Evolutionary conservation across 805 yeast species (phyloP), one percentile per base, ranked within the genome.

Genomic region (Pichia nakasei): DNA sequence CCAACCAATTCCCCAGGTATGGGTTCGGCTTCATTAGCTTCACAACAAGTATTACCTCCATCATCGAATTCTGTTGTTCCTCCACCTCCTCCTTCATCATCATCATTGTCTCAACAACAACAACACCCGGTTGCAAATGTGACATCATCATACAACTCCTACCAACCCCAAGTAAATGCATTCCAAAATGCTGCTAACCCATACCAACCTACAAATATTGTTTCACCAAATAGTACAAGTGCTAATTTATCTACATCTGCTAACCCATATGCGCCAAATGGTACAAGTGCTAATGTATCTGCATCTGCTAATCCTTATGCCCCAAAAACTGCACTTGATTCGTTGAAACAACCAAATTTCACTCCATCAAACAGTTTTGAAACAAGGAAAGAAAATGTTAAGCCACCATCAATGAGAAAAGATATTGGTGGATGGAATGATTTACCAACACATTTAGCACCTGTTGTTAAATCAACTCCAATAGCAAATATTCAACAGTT

Each of bases 371-470:
- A 32, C 5, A 32, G 20, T 17, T 32, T 17, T 32, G 18, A 29
- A 18, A 13, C 22, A 3, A 35, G 15, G 48, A 52, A 48, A 38
- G 44, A 32, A 40, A 38, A 22, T 32, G 29, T 36, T 12, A 13
- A 21, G 9, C 58, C 59, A 20, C 49, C 58, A 11, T 61, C 58
- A 22, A 52, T 50, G 47, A 72, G 69, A 45, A 63, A 61, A 43
- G 76, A 76, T 36, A 74, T 74, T 33, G 85, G 80, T 33, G 86
- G 85, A 4, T 80, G 87, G 86, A 80, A 80, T 53, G 85, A 80
- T 55, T 63, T 81, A 48, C 86, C 87, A 40, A 69, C 75, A 11
- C 63, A 70, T 24, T 38, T 64, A 45, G 54, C 59, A 18, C 48
- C 62, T 9, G 51, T 60, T 24, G 52, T 44, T 5, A 48, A 48